A percentile compares a stretch with the other conserved stretches of the same genome.
These are phyloP conservation scores for Rhytidhysteron rufulum DNA, from an alignment of 2,329 filamentous ascomycete species.

Conservation along the genomic window DNA sequence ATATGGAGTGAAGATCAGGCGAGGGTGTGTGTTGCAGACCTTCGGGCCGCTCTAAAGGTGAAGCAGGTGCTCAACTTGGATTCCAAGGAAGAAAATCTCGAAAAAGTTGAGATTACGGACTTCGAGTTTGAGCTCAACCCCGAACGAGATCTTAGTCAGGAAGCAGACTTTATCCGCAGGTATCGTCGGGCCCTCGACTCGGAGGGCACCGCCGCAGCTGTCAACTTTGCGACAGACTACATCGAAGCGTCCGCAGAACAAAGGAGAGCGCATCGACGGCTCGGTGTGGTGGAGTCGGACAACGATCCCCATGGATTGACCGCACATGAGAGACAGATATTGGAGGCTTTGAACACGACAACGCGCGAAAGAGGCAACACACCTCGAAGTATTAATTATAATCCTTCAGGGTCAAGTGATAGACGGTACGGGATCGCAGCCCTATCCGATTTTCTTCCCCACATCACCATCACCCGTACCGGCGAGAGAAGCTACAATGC, in stretches of 20 bases:
- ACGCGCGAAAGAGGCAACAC: conserved; percentile 33
- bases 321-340: conserved; percentile 42
- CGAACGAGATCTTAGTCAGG: conserved; percentile 35
- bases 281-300: conserved; percentile 37
- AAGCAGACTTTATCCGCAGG: conserved; percentile 41
- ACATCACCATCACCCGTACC: conserved; percentile 1
- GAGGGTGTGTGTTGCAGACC: conserved; percentile 68
- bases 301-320: conserved; percentile 46
- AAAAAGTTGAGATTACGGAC: conserved; percentile 56
- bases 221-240: conserved; percentile 41
- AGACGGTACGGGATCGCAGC: conserved; percentile 19
- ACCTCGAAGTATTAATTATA: conserved; percentile 44
- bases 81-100: conserved; percentile 52
- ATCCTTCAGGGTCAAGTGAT: conserved; percentile 18
- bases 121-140: conserved; percentile 30
- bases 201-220: conserved; percentile 33
- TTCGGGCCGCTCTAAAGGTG: conserved; percentile 62
- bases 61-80: conserved; percentile 67
- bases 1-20: conserved; percentile 92
- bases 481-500: conserved; percentile 7
- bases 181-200: conserved; percentile 38
- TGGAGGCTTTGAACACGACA: conserved; percentile 43
- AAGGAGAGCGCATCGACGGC: conserved; percentile 26
- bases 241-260: conserved; percentile 38
- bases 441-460: conserved; percentile 3